Evolutionary conservation across 805 yeast genomes (phyloP), one percentile per base, ranked within the genome.

Genomic region (Candida caryicola): DNA sequence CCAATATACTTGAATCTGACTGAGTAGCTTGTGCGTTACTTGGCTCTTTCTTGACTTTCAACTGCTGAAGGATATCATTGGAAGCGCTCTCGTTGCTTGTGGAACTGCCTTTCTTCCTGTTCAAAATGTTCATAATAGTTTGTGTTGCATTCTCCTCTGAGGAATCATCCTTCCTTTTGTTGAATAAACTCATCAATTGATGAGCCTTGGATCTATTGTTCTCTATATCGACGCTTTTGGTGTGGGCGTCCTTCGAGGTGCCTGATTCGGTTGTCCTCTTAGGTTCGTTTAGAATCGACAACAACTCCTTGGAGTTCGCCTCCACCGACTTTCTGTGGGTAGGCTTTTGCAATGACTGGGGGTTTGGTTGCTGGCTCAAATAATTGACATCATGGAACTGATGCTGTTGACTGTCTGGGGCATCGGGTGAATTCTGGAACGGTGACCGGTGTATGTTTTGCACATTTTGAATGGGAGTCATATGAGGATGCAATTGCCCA

Each of bases 261-360:
- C 36, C 43, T 9, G 41, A 45, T 4, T 31, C 36, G n/a, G 34
- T 31, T 17, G 42, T 51, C 31, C 34, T 42, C 29, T 31, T 40
- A 18, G 40, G 38, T 23, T 56, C 60, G 26, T 64, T 69, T 49
- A 74, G 59, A 14, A 74, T 56, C 2, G 73, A 66, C 37, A 73
- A 59, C 10, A 74, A 49, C 36, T 72, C 76, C 43, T 62, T 65
- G 2, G 73, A 64, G 36, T 66, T 64, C 3, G 62, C 57, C 31
- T 53, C 59, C 12, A 52, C 46, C 4, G 57, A 44, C n/a, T 55
- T 57, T 34, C 65, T 50, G 6, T 64, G 55, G 29, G 69, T 57
- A 9, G 74, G 60, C 33, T 67, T 62, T 19, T 60, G 60, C 9
- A 69, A 59, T 19, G 68, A 57, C 23, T 74, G 74, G 9, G 71